Evolutionary conservation across 331 rosid genomes (phyloP), one percentile per base, ranked within the genome.

Genomic region (Malus hybrid): DNA sequence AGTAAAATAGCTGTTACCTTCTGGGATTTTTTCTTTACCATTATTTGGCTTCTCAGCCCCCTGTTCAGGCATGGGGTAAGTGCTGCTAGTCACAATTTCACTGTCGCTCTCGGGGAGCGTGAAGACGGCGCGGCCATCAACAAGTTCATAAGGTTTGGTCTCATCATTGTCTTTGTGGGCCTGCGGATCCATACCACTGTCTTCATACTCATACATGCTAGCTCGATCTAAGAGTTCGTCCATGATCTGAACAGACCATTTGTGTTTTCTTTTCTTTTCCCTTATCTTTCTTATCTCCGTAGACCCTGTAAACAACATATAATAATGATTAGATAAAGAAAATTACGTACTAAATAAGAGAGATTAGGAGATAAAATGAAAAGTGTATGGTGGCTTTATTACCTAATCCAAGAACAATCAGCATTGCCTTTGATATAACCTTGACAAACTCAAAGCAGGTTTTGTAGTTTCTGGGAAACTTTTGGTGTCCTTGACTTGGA

Each of bases 161-260:
- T 24, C 24, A 24, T 24, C 24, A 24, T 6, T 34, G 0, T 6
- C 39, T 34, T 34, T 34, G 39, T 34, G 39, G 39, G 39, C 39
- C 9, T 34, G 39, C 39, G 39, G 39, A 34, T 6, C 0, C 39
- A 34, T 34, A 64, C 87, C 96, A 12, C 73, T 29, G 62, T 63
- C n/a, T 27, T 79, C 87, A n/a, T 83, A 78, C 70, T 70, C 83
- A 32, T 85, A 76, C 18, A 20, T 4, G 4, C 3, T 2, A 67
- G 68, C 28, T 29, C 27, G 48, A 1, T 6, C 0, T 31, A 87
- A 72, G 27, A 89, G 88, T 67, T 75, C 60, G 1, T 78, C 27
- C 89, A 85, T 62, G 71, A 87, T 39, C 72, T 83, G 84, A 19
- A 19, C 54, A 7, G 88, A 65, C 93, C 87, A 81, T 7, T 12